Conservation (phyloP, 331 rosid genomes). For the Stylosanthes scabra region DNA sequence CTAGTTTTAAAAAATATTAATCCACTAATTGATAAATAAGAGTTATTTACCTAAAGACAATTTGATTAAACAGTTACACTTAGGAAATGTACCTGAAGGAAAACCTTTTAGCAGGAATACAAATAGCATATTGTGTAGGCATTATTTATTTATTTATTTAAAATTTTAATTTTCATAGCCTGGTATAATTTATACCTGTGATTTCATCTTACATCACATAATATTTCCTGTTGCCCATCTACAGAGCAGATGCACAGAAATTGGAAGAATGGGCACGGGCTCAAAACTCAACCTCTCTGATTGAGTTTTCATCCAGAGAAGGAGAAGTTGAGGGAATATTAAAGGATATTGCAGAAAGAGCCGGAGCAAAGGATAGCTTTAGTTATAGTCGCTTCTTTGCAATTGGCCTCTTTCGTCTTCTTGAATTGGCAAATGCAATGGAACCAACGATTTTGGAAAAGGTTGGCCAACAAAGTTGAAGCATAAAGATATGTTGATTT, state of each 20-base stretch:
- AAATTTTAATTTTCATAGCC: not conserved
- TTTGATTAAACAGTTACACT: slow-evolving; percentile 21
- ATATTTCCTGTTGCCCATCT: slow-evolving; percentile 35
- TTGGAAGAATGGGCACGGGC: slow-evolving; percentile 95
- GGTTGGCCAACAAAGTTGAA: slow-evolving; percentile 47
- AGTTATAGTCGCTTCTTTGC: slow-evolving; percentile 98
- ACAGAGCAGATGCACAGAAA: slow-evolving; percentile 83
- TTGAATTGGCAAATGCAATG: slow-evolving; percentile 93
- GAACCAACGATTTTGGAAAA: slow-evolving; percentile 92
- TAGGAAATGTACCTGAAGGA: slow-evolving; percentile 10
- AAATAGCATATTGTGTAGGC: slow-evolving; percentile 9
- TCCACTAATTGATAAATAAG: slow-evolving; percentile 3
- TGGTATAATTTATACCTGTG: slow-evolving; percentile 26
- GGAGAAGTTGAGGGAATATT: slow-evolving; percentile 86
- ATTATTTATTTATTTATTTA: slow-evolving; percentile 4
- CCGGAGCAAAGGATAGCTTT: slow-evolving; percentile 75
- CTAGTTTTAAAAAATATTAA: slow-evolving; percentile 8
- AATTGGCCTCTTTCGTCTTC: slow-evolving; percentile 91
- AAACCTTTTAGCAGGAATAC: not conserved
- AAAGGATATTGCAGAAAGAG: slow-evolving; percentile 92
- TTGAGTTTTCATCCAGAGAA: slow-evolving; percentile 85
- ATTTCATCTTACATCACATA: slow-evolving; percentile 31
- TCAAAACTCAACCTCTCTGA: slow-evolving; percentile 76
- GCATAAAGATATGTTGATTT: slow-evolving; percentile 23
- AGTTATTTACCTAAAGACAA: slow-evolving; percentile 7